These are phyloP conservation scores for Wickerhamomyces alni DNA, from an alignment of 805 yeast species.

Conservation along the genomic window DNA sequence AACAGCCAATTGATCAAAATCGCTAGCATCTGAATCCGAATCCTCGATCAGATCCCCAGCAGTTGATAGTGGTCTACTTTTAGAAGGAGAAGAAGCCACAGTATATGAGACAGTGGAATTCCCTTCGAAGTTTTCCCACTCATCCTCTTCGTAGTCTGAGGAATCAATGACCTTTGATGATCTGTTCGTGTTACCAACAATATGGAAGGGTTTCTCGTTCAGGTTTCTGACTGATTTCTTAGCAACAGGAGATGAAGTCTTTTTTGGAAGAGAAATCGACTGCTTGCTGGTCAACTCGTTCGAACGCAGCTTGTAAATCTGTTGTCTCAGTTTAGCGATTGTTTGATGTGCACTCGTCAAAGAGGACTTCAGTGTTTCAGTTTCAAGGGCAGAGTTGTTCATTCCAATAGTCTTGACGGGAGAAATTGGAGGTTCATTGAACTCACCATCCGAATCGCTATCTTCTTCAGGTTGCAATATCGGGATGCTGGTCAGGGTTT, in stretches of 20 bases:
- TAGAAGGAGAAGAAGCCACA: slow-evolving; percentile 10
- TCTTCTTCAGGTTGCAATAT: slow-evolving; percentile 18
- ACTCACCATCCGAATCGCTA: slow-evolving; percentile 32
- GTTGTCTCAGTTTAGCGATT: slow-evolving; percentile 50
- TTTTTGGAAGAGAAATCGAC: slow-evolving; percentile 10
- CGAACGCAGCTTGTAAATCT: slow-evolving; percentile 21
- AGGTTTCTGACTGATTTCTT: slow-evolving; percentile 9
- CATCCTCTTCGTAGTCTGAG: slow-evolving; percentile 15
- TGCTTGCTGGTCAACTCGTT: slow-evolving; percentile 16
- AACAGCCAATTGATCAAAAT: slow-evolving; percentile 11
- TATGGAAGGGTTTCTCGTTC: slow-evolving; percentile 12
- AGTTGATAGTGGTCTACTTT: slow-evolving; percentile 2
- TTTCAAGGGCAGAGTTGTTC: slow-evolving; percentile 44
- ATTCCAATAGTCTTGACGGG: slow-evolving; percentile 32
- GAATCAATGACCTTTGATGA: slow-evolving; percentile 19
- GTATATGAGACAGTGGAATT: slow-evolving; percentile 11
- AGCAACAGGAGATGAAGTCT: slow-evolving; percentile 3
- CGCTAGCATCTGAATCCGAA: slow-evolving; percentile 22
- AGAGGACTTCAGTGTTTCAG: slow-evolving; percentile 61
- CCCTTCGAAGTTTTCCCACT: slow-evolving; percentile 25
- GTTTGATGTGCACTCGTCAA: slow-evolving; percentile 59
- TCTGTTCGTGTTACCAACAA: slow-evolving; percentile 20
- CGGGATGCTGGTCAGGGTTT: slow-evolving; percentile 14
- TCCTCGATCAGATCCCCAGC: slow-evolving; percentile 14
- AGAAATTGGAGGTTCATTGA: slow-evolving; percentile 29